Conservation (phyloP, 495 filamentous ascomycete genomes). For the Aspergillus cristatus region DNA sequence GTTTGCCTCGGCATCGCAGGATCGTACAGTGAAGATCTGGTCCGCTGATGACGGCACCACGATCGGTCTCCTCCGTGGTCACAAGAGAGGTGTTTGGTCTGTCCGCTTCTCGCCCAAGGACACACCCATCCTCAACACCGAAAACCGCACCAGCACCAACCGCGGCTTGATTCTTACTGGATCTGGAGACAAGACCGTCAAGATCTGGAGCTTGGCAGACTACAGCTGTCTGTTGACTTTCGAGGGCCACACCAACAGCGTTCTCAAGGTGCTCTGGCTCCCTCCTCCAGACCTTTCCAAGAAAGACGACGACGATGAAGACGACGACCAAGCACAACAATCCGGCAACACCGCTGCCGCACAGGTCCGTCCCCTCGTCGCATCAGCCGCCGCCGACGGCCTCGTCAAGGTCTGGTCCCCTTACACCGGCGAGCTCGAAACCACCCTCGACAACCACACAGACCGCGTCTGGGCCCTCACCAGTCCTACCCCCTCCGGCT, state of each 20-base stretch:
- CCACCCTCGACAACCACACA: slow-evolving; percentile 90
- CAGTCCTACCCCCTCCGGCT: slow-evolving; percentile 49
- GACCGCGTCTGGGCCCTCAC: slow-evolving; percentile 87
- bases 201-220: slow-evolving; percentile 88
- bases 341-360: slow-evolving; percentile 14
- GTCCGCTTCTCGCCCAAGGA: slow-evolving; percentile 76
- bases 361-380: slow-evolving; percentile 51
- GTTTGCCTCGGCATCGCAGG: slow-evolving; percentile 93
- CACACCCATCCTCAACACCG: slow-evolving; percentile 62
- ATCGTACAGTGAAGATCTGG: slow-evolving; percentile 96
- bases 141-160: slow-evolving; percentile 47
- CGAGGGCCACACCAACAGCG: slow-evolving; percentile 91
- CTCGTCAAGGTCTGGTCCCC: slow-evolving; percentile 94
- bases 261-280: slow-evolving; percentile 89
- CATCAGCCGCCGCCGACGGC: slow-evolving; percentile 88
- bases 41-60: slow-evolving; percentile 78
- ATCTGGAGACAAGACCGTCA: slow-evolving; percentile 89
- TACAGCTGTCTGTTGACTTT: slow-evolving; percentile 91
- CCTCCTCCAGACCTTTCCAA: slow-evolving; percentile 45
- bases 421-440: slow-evolving; percentile 64
- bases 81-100: slow-evolving; percentile 91
- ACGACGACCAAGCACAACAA: slow-evolving; percentile 30
- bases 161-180: slow-evolving; percentile 78
- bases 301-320: slow-evolving; percentile 19
- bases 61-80: slow-evolving; percentile 80